Conservation (phyloP, 257 asterid species). For the Sherardia arvensis region DNA sequence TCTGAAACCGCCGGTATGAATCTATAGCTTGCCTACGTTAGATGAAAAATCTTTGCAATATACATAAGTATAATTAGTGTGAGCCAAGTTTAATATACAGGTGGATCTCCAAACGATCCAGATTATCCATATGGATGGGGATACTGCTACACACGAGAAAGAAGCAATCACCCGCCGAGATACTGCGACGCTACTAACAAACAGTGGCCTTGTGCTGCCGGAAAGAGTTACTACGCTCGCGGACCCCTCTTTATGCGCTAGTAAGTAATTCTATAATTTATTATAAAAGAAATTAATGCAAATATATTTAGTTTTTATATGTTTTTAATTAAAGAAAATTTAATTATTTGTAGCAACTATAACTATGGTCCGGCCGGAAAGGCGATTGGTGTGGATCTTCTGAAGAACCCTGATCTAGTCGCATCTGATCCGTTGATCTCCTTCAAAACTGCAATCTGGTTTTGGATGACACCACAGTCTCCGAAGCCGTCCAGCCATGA, state of each 20-base stretch:
- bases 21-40: too few species aligned
- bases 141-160: slow-evolving; percentile 14
- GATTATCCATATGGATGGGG: slow-evolving; percentile 23
- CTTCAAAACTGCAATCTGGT: slow-evolving; percentile 1
- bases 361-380: slow-evolving; percentile 3
- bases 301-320: too few species aligned
- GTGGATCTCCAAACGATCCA: slow-evolving; percentile 14
- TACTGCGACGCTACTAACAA: slow-evolving; percentile 9
- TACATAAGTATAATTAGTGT: not conserved
- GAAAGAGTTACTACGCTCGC: slow-evolving; percentile 14
- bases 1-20: slow-evolving; percentile 17
- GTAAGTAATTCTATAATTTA: slow-evolving; percentile 14
- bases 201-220: slow-evolving; percentile 20
- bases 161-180: slow-evolving; percentile 3
- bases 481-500: slow-evolving; percentile 13
- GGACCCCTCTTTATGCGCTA: slow-evolving; percentile 21
- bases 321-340: too few species aligned
- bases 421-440: not conserved
- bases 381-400: not conserved
- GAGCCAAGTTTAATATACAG: not conserved
- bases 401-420: slow-evolving; percentile 10
- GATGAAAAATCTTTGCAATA: too few species aligned
- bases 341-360: not conserved
- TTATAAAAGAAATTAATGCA: too few species aligned
- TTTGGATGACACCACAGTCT: slow-evolving; percentile 10